phyloP scores from a whole-genome alignment of 2,329 filamentous ascomycete genomes.

The Arthroderma sp. region DNA sequence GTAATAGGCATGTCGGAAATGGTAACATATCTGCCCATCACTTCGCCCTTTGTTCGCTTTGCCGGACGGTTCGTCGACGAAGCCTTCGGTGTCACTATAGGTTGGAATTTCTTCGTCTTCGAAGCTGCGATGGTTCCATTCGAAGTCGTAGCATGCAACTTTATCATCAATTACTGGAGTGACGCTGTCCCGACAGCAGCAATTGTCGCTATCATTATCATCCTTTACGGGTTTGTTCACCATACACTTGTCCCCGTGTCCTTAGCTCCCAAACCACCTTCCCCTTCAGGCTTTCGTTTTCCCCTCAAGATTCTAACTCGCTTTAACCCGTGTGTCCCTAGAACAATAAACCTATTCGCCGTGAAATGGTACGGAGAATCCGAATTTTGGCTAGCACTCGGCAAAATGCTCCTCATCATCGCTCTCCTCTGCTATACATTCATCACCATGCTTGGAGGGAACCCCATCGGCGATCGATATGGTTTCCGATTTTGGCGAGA shows the following conservation, averaged over 20 bases:
- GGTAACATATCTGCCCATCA: slow-evolving; percentile 37
- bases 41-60: slow-evolving; percentile 34
- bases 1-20: slow-evolving; percentile 35
- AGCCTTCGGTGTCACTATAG: slow-evolving; percentile 34
- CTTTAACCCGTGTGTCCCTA: slow-evolving; percentile 11
- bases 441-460: slow-evolving; percentile 70
- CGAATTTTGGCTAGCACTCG: slow-evolving; percentile 61
- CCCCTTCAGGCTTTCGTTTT: too few relatives aligned
- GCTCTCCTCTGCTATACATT: slow-evolving; percentile 66
- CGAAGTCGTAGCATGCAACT: slow-evolving; percentile 38
- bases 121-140: slow-evolving; percentile 40
- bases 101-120: slow-evolving; percentile 41
- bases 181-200: slow-evolving; percentile 33
- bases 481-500: slow-evolving; percentile 57
- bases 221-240: slow-evolving; percentile 31
- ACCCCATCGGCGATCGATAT: slow-evolving; percentile 57
- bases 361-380: slow-evolving; percentile 64
- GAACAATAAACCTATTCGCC: slow-evolving; percentile 54
- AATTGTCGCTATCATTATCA: slow-evolving; percentile 34
- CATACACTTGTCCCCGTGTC: neutral
- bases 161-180: slow-evolving; percentile 40
- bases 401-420: slow-evolving; percentile 59
- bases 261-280: too few relatives aligned
- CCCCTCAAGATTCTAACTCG: neutral
- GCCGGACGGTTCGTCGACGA: slow-evolving; percentile 37